phyloP scores from a whole-genome alignment of 495 filamentous ascomycete species.

The Aspergillus sclerotioniger region DNA sequence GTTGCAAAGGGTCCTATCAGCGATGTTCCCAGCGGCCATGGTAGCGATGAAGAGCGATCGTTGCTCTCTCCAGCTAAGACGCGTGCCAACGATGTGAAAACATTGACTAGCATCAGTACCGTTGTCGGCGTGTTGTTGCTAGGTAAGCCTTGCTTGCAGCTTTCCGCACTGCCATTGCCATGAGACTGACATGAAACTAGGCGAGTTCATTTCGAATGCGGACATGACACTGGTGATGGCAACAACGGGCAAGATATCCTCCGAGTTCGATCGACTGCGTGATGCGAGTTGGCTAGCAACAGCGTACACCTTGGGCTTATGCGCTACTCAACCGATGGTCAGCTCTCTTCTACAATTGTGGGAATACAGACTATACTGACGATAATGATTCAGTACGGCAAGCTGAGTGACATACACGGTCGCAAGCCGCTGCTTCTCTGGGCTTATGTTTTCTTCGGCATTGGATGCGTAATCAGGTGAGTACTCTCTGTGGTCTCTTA shows the following conservation, averaged over 20 bases:
- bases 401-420: constrained; percentile 48
- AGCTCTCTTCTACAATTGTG: background rate
- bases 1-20: background rate
- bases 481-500: background rate
- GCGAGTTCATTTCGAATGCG: constrained; percentile 62
- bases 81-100: constrained; percentile 8
- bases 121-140: constrained; percentile 39
- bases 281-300: constrained; percentile 68
- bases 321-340: constrained; percentile 57
- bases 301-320: constrained; percentile 58
- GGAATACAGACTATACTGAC: background rate
- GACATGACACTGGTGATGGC: constrained; percentile 64
- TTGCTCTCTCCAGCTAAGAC: constrained; percentile 9
- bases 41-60: constrained; percentile 27
- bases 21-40: background rate
- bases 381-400: constrained; percentile 35
- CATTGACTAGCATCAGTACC: constrained; percentile 25
- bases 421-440: constrained; percentile 39
- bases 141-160: constrained; percentile 21
- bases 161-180: background rate
- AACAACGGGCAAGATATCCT: constrained; percentile 60
- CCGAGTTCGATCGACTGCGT: constrained; percentile 60
- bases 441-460: constrained; percentile 42
- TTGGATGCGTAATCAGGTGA: constrained; percentile 44
- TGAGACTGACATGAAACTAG: constrained; percentile 28